A percentile compares a stretch with the other conserved stretches of the same genome.
Evolutionary conservation across 2,329 filamentous ascomycete genomes (phyloP).

Genomic region (Trichoderma lentiforme): DNA sequence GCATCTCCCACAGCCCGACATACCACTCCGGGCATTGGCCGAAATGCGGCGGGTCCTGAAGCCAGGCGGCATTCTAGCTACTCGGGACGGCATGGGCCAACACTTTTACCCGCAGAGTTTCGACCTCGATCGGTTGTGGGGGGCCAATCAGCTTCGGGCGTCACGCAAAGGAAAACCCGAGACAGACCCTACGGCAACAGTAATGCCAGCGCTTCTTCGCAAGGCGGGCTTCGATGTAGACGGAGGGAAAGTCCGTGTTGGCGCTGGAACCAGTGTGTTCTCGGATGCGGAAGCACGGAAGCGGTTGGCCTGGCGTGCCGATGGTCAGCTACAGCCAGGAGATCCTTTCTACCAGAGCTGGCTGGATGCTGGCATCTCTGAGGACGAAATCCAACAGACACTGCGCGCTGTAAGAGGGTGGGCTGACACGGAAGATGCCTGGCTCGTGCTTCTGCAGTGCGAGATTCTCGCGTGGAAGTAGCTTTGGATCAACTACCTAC

Average conservation of each 20-base stretch:
- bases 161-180: neutral
- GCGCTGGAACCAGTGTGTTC: neutral
- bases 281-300: neutral
- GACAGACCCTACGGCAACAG: neutral
- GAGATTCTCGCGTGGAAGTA: constrained; percentile 14
- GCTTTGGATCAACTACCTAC: too few relatives aligned
- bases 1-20: neutral
- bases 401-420: neutral
- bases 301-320: constrained; percentile 1
- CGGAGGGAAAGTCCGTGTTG: constrained; percentile 1
- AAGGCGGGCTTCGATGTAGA: neutral
- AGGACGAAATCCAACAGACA: constrained; percentile 7
- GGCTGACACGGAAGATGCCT: neutral
- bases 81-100: constrained; percentile 2
- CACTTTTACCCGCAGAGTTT: constrained; percentile 10
- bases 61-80: constrained; percentile 9
- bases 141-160: neutral
- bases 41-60: constrained; percentile 13
- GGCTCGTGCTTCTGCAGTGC: constrained; percentile 2
- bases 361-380: constrained; percentile 9
- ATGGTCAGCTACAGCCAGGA: neutral
- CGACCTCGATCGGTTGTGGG: constrained; percentile 2
- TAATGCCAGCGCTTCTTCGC: constrained; percentile 5
- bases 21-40: neutral
- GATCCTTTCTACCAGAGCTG: constrained; percentile 11